phyloP scores from a whole-genome alignment of 2,329 filamentous ascomycete genomes.

The Phialocephala sp. region DNA sequence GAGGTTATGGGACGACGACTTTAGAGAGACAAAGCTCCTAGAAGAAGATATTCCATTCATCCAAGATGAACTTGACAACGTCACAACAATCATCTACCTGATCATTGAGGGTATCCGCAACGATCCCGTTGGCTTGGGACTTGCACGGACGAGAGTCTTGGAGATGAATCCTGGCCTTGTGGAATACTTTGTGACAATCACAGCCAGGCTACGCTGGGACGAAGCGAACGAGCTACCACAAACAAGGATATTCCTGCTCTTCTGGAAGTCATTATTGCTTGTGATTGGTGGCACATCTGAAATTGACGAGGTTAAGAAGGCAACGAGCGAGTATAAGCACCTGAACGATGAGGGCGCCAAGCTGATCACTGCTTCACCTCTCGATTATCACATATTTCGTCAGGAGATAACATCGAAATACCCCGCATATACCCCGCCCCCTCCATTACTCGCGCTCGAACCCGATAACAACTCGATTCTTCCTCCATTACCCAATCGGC shows the following conservation, averaged over 20 bases:
- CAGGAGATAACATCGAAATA: constrained; percentile 99
- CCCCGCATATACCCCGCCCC: constrained; percentile 91
- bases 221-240: constrained; percentile 67
- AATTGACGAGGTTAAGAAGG: constrained; percentile 74
- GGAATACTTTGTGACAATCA: constrained; percentile 72
- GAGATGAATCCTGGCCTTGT: constrained; percentile 70
- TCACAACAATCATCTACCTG: constrained; percentile 68
- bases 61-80: constrained; percentile 65
- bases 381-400: constrained; percentile 95
- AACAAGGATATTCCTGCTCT: constrained; percentile 76
- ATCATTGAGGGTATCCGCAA: constrained; percentile 62
- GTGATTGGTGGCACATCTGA: constrained; percentile 81
- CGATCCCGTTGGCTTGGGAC: constrained; percentile 54
- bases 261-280: constrained; percentile 91
- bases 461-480: constrained; percentile 90
- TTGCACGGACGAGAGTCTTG: constrained; percentile 47
- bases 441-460: constrained; percentile 81
- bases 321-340: constrained; percentile 62
- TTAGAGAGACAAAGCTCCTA: constrained; percentile 38
- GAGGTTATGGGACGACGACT: constrained; percentile 44
- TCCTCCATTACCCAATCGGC: constrained; percentile 80
- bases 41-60: constrained; percentile 44
- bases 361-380: constrained; percentile 86
- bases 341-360: constrained; percentile 59
- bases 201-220: constrained; percentile 75